phyloP scores from a whole-genome alignment of 78 protist species.

The Dictyostelium intermedium region DNA sequence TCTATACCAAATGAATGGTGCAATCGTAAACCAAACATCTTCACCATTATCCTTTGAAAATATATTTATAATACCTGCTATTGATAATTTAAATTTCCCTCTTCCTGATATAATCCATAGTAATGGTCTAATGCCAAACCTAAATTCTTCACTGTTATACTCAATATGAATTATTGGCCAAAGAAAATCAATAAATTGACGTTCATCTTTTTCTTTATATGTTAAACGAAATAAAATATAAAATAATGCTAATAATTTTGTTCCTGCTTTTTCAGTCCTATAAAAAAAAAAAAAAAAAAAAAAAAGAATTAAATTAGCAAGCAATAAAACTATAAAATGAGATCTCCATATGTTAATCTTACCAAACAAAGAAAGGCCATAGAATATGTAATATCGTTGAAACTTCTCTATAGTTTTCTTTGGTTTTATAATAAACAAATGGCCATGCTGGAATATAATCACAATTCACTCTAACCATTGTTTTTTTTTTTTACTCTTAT shows the following conservation, averaged over 20 bases:
- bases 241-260: slow-evolving; percentile 53
- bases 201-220: slow-evolving; percentile 18
- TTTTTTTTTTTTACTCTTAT: too few species aligned
- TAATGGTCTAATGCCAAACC: slow-evolving; percentile 71
- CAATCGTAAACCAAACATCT: slow-evolving; percentile 35
- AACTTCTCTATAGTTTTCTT: not conserved
- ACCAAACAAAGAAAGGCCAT: slow-evolving; percentile 73
- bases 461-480: slow-evolving; percentile 22
- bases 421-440: slow-evolving; percentile 26
- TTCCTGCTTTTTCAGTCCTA: slow-evolving; percentile 42
- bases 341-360: not conserved
- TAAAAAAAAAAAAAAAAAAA: not conserved
- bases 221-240: slow-evolving; percentile 53
- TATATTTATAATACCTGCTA: slow-evolving; percentile 33
- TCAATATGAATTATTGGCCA: slow-evolving; percentile 79
- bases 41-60: slow-evolving; percentile 23
- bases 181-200: slow-evolving; percentile 43
- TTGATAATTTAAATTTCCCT: slow-evolving; percentile 1
- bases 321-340: not conserved
- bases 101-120: slow-evolving; percentile 34
- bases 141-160: slow-evolving; percentile 14
- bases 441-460: slow-evolving; percentile 73
- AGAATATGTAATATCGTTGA: slow-evolving; percentile 17
- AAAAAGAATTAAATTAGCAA: not conserved
- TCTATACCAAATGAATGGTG: slow-evolving; percentile 66